phyloP scores from a whole-genome alignment of 2,329 filamentous ascomycete species.

The Neonectria punicea region DNA sequence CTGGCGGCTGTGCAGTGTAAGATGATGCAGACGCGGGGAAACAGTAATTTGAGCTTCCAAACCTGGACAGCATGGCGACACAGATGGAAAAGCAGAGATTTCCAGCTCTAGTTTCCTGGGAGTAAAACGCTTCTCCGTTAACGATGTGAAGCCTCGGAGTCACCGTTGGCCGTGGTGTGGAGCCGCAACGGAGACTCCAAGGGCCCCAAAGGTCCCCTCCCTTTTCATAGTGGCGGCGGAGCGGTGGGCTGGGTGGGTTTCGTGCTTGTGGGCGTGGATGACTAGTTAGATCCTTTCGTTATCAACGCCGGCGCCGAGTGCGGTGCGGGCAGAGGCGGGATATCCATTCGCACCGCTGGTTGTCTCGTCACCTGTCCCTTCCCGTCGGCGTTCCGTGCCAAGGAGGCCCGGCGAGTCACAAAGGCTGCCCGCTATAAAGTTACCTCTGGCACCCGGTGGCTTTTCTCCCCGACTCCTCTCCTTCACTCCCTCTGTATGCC shows the following conservation, averaged over 20 bases:
- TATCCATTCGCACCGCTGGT: conserved; percentile 29
- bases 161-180: conserved; percentile 13
- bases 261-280: conserved; percentile 17
- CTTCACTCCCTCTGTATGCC: conserved; percentile 1
- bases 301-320: conserved; percentile 37
- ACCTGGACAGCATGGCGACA: too few relatives aligned
- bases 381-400: conserved; percentile 10
- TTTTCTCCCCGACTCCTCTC: background rate
- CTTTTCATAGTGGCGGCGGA: conserved; percentile 6
- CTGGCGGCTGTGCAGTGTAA: background rate
- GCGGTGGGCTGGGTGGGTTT: conserved; percentile 1
- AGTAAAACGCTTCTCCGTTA: background rate
- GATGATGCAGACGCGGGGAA: background rate
- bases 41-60: background rate
- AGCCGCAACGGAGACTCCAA: conserved; percentile 6
- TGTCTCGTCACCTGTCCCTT: conserved; percentile 31
- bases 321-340: conserved; percentile 43
- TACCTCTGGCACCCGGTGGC: conserved; percentile 5
- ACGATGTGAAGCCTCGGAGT: background rate
- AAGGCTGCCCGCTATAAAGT: conserved; percentile 22
- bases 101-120: background rate
- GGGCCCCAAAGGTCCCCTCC: background rate
- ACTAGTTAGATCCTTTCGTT: conserved; percentile 27
- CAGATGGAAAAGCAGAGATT: background rate
- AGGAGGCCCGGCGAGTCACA: background rate